Evolutionary conservation across 2,329 filamentous ascomycete species (phyloP), one percentile per base, ranked within the genome.

Genomic region (Colletotrichum sp.): DNA sequence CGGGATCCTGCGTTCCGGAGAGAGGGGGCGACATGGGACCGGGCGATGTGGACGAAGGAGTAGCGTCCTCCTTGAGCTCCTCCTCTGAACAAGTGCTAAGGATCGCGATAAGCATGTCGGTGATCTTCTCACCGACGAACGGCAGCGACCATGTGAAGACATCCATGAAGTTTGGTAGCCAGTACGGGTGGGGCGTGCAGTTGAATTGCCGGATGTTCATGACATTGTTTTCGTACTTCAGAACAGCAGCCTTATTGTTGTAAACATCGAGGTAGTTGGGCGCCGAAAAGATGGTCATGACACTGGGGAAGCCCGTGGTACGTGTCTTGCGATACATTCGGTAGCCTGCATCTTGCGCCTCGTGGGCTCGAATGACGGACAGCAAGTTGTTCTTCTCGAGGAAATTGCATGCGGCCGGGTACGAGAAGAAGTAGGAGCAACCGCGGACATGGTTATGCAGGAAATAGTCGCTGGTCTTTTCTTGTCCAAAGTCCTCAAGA

Each of bases 131-230:
- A 78, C 97, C 96, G 29, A 99, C 97, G 86, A 99, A 99, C 1
- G 97, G 97, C 77, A 99, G 90, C 39, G 97, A 99, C 97, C 97
- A 99, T n/a, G 97, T 99, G 84, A 99, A 99, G 78, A 99, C 97
- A 83, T 99, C 97, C 97, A 99, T 99, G 84, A 99, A 99, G 89
- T 99, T 99, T 71, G 97, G 97, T 65, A 99, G 92, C 97, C 97
- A 99, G 89, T 99, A 99, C 8, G 97, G 97, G 85, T 99, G 97
- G 39, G 97, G 97, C 27, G 97, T 99, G 91, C 96, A 99, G 90
- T 99, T 99, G 89, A 99, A 99, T 86, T 99, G 97, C 76, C 97
- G 93, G 83, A 99, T 99, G 89, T 99, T 99, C 97, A 99, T 99
- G 77, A 99, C 97, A 83, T 99, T 99, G 87, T 99, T 99, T 88